These are phyloP conservation scores for Colletotrichum falcatum DNA, from an alignment of 2,329 filamentous ascomycete species.

Conservation along the genomic window DNA sequence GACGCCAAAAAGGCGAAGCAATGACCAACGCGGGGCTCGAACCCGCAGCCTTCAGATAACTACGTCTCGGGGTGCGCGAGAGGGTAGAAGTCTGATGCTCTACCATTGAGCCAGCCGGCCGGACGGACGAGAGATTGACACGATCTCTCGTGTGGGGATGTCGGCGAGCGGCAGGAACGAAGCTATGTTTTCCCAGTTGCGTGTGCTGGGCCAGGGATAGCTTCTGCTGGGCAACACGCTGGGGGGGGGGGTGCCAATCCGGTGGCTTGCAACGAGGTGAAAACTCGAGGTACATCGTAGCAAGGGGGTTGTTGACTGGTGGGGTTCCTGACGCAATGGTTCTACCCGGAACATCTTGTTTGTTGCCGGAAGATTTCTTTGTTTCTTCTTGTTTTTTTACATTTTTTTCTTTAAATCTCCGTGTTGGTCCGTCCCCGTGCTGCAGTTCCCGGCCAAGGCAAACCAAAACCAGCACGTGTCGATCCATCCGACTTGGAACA, in stretches of 20 bases:
- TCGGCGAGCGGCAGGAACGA: fast-evolving
- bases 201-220: neutral
- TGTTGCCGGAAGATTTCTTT: neutral
- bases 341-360: too few relatives aligned
- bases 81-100: conserved; percentile 38
- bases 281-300: too few relatives aligned
- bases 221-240: neutral
- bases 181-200: neutral
- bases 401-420: too few relatives aligned
- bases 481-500: conserved; percentile 14
- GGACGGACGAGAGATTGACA: too few relatives aligned
- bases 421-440: neutral
- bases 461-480: neutral
- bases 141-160: neutral
- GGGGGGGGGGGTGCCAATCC: too few relatives aligned
- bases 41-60: conserved; percentile 38
- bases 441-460: neutral
- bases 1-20: conserved; percentile 11
- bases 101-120: conserved; percentile 41
- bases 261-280: too few relatives aligned
- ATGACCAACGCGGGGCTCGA: conserved; percentile 40
- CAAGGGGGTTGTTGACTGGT: too few relatives aligned
- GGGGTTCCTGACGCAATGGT: conserved; percentile 22
- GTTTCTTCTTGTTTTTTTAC: neutral
- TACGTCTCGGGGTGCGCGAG: fast-evolving